Percentiles rank a stretch among this genome's conserved stretches.
Evolutionary conservation across 345 rosid genomes (phyloP).

Genomic region (Corchorus capsularis): DNA sequence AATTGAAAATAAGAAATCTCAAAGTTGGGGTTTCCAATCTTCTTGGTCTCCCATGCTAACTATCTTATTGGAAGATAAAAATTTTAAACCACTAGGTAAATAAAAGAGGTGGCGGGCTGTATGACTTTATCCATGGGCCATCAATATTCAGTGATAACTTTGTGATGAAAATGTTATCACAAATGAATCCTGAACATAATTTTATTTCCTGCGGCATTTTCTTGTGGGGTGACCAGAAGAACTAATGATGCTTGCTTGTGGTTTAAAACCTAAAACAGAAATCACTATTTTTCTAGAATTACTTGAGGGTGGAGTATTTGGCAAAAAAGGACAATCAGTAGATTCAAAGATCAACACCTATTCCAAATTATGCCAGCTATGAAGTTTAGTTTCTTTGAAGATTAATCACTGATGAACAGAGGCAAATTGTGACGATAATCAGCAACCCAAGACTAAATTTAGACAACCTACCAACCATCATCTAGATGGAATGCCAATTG

Average conservation of each 20-base stretch:
- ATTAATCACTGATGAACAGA: background rate
- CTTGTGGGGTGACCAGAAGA: background rate
- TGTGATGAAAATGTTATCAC: background rate
- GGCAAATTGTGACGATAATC: background rate
- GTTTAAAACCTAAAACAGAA: background rate
- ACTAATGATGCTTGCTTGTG: background rate
- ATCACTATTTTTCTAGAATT: background rate
- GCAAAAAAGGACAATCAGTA: background rate
- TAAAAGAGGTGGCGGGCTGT: background rate
- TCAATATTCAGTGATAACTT: background rate
- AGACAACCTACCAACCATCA: constrained; percentile 81
- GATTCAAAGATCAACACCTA: background rate
- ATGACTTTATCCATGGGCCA: background rate
- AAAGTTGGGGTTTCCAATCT: background rate
- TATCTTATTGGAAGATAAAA: background rate
- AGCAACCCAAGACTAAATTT: background rate
- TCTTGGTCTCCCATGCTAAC: constrained; percentile 7
- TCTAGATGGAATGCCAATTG: constrained; percentile 94
- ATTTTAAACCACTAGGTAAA: background rate
- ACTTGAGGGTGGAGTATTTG: background rate
- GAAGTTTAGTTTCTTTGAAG: background rate
- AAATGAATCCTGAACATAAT: background rate
- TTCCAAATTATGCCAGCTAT: background rate
- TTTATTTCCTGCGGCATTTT: background rate
- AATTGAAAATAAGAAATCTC: constrained; percentile 15